These are phyloP conservation scores for Mallotus nudiflorus DNA, from an alignment of 345 rosid species.

Conservation along the genomic window DNA sequence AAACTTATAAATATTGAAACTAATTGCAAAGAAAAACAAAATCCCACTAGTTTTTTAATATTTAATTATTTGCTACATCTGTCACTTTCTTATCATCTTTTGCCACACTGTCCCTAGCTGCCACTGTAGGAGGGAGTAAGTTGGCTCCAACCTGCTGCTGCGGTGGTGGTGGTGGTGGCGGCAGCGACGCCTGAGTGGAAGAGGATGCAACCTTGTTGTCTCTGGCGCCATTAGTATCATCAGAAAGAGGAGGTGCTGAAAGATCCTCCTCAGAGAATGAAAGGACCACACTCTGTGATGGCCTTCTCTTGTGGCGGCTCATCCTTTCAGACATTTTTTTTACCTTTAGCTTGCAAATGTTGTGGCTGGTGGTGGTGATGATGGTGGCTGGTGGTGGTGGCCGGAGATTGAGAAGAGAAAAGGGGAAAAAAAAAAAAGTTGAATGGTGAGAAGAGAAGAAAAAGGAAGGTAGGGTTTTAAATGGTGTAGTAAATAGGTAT, in stretches of 20 bases:
- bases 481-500: not conserved
- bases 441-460: not conserved
- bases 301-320: constrained; percentile 20
- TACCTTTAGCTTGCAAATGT: too few species aligned
- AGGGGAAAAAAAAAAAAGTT: too few species aligned
- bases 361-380: too few species aligned
- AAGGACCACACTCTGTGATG: constrained; percentile 17
- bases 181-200: not conserved
- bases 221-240: not conserved
- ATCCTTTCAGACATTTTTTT: constrained; percentile 7
- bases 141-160: not conserved
- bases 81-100: constrained; percentile 17
- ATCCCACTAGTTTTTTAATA: too few species aligned
- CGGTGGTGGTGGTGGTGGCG: not conserved
- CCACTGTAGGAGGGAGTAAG: not conserved
- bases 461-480: constrained; percentile 4
- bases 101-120: not conserved
- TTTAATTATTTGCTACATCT: not conserved
- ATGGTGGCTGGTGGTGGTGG: not conserved
- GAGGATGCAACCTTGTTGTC: not conserved
- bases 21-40: not conserved
- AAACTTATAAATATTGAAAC: too few species aligned
- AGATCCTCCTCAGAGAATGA: constrained; percentile 7
- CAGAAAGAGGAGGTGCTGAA: constrained; percentile 9
- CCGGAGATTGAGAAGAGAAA: not conserved